Evolutionary conservation across 805 yeast species (phyloP).

Genomic region (Kodamaea restingae): DNA sequence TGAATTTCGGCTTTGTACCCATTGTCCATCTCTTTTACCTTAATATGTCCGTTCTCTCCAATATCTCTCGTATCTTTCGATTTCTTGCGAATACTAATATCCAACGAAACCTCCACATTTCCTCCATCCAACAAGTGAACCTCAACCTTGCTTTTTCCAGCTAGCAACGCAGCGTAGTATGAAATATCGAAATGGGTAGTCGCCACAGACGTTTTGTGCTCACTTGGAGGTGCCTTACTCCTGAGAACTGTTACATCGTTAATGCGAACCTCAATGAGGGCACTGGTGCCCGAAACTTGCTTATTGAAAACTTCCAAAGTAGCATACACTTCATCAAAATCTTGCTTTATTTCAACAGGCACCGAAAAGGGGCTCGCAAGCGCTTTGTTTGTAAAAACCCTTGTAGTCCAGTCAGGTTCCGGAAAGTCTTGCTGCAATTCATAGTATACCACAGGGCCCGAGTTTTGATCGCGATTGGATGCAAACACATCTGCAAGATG

Average conservation of each 20-base stretch:
- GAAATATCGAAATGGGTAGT: slow-evolving; percentile 24
- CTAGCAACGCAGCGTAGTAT: slow-evolving; percentile 20
- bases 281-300: slow-evolving; percentile 11
- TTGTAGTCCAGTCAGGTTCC: neutral
- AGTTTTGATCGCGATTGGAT: neutral
- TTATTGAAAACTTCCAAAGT: slow-evolving; percentile 23
- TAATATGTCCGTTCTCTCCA: no score
- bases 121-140: slow-evolving; percentile 22
- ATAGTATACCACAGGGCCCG: slow-evolving; percentile 2
- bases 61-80: neutral
- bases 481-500: slow-evolving; percentile 1
- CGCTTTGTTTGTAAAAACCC: neutral
- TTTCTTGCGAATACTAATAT: slow-evolving; percentile 16
- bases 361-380: neutral
- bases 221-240: slow-evolving; percentile 21
- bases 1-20: no score
- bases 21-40: no score
- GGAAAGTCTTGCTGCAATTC: slow-evolving; percentile 3
- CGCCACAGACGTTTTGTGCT: slow-evolving; percentile 7
- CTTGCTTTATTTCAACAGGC: slow-evolving; percentile 12
- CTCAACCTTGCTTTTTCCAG: slow-evolving; percentile 10
- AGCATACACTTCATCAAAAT: slow-evolving; percentile 22
- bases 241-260: slow-evolving; percentile 26
- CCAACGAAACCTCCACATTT: slow-evolving; percentile 17
- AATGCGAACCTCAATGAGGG: slow-evolving; percentile 21